Conservation (phyloP, 1,284 basidiomycete species). For the Ceratobasidium sp. region DNA sequence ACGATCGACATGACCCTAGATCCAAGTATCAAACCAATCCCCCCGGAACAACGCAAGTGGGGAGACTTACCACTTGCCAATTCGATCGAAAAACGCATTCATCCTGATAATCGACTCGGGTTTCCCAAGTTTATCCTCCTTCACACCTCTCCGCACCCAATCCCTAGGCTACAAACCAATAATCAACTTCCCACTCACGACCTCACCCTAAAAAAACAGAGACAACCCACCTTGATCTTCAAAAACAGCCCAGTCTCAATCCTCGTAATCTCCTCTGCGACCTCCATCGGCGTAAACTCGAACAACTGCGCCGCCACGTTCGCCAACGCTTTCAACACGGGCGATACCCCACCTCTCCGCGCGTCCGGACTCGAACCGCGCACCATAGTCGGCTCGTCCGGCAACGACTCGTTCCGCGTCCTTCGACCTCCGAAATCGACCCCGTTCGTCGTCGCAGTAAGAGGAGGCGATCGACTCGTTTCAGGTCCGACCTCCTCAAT, state of each 20-base stretch:
- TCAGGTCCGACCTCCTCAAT: background rate
- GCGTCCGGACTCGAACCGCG: constrained; percentile 46
- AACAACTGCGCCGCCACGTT: constrained; percentile 70
- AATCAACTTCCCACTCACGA: background rate
- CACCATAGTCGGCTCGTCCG: background rate
- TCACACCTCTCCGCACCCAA: constrained; percentile 71
- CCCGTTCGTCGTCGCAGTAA: background rate
- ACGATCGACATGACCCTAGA: constrained; percentile 86
- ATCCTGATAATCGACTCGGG: constrained; percentile 76
- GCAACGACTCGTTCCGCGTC: constrained; percentile 24
- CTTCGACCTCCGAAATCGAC: constrained; percentile 13
- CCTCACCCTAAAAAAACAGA: too few species aligned
- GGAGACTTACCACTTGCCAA: constrained; percentile 76
- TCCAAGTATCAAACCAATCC: too few species aligned
- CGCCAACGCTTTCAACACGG: constrained; percentile 73
- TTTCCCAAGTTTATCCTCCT: constrained; percentile 57
- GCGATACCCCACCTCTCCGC: constrained; percentile 59
- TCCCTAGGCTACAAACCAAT: constrained; percentile 72
- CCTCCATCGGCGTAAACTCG: constrained; percentile 68
- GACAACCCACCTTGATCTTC: constrained; percentile 62
- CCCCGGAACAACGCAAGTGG: too few species aligned
- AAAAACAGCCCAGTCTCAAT: constrained; percentile 74
- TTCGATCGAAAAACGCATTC: constrained; percentile 78
- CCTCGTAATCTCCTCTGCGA: constrained; percentile 84
- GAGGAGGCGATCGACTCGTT: constrained; percentile 26